Evolutionary conservation across 164 flowering plant species (phyloP).

Genomic region (Piper betle): DNA sequence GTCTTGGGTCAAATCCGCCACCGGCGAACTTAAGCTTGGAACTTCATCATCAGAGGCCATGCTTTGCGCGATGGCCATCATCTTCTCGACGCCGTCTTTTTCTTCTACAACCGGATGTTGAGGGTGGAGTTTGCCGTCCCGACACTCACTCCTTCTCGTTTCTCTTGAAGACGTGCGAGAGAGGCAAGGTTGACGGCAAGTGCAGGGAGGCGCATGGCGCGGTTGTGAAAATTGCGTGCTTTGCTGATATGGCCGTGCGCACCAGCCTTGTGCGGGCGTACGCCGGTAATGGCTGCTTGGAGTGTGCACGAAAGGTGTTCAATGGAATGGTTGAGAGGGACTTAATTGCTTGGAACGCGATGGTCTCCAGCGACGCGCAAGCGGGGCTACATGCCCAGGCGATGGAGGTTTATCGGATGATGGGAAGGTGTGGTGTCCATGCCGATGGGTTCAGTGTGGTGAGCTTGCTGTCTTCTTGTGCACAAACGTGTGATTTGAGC

Average conservation of each 20-base stretch:
- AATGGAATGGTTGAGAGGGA: slow-evolving; percentile 39
- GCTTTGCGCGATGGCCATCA: slow-evolving; percentile 10
- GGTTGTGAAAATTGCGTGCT: slow-evolving; percentile 25
- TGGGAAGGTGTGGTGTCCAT: slow-evolving; percentile 22
- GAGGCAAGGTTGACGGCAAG: slow-evolving; percentile 15
- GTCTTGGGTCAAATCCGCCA: slow-evolving; percentile 21
- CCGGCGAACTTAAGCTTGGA: slow-evolving; percentile 32
- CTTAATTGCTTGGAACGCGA: slow-evolving; percentile 46
- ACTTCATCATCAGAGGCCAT: slow-evolving; percentile 29
- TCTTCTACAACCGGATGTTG: slow-evolving; percentile 31
- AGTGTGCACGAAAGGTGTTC: slow-evolving; percentile 23
- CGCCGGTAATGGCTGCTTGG: slow-evolving; percentile 22
- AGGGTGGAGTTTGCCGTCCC: slow-evolving; percentile 12
- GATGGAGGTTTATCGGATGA: slow-evolving; percentile 18
- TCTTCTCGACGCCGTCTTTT: slow-evolving; percentile 27
- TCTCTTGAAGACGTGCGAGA: slow-evolving; percentile 44
- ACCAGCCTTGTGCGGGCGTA: slow-evolving; percentile 36
- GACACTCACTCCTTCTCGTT: slow-evolving; percentile 36
- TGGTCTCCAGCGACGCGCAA: slow-evolving; percentile 43
- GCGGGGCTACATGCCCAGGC: slow-evolving; percentile 35
- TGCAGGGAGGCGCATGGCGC: slow-evolving; percentile 42
- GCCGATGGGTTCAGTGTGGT: slow-evolving; percentile 43
- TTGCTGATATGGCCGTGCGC: slow-evolving; percentile 23
- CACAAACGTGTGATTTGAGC: slow-evolving; percentile 37
- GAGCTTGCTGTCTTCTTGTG: slow-evolving; percentile 39